phyloP scores from a whole-genome alignment of 345 rosid genomes.

The Anastatica hierochuntica region DNA sequence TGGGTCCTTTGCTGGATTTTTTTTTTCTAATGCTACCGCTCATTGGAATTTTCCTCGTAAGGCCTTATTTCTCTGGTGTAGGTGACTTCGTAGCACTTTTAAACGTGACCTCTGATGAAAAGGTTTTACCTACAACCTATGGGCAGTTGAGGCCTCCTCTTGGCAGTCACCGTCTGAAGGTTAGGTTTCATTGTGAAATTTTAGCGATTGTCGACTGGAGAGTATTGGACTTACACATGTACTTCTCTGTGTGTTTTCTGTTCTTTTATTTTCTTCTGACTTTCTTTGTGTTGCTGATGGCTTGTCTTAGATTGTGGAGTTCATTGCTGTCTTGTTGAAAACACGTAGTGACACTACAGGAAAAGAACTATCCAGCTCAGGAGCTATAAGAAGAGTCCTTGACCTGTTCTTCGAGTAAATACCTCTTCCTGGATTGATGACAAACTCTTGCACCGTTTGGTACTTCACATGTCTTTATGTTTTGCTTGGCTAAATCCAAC shows the following conservation, averaged over 20 bases:
- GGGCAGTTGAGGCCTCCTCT: slow-evolving; percentile 94
- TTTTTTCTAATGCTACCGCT: background rate
- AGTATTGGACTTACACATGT: background rate
- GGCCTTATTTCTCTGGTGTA: slow-evolving; percentile 24
- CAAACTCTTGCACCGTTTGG: background rate
- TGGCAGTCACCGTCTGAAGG: slow-evolving; percentile 96
- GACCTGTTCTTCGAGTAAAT: slow-evolving; percentile 84
- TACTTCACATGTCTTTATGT: background rate
- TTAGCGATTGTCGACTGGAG: slow-evolving; percentile 1
- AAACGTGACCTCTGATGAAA: slow-evolving; percentile 70
- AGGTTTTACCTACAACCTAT: slow-evolving; percentile 73
- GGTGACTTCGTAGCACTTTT: slow-evolving; percentile 70
- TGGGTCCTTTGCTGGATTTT: background rate
- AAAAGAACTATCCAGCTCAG: slow-evolving; percentile 75
- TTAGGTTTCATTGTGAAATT: slow-evolving; percentile 20
- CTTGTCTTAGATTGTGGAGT: slow-evolving; percentile 76
- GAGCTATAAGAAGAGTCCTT: slow-evolving; percentile 56
- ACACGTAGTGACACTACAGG: slow-evolving; percentile 72
- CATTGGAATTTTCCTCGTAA: background rate
- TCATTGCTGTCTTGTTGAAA: slow-evolving; percentile 77
- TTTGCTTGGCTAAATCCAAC: slow-evolving; percentile 10
- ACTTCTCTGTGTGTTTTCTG: background rate
- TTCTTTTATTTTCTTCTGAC: background rate
- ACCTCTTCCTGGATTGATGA: slow-evolving; percentile 12
- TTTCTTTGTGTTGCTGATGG: background rate